These are phyloP conservation scores for Solanum acaule DNA, from an alignment of 257 asterid species.

Conservation along the genomic window DNA sequence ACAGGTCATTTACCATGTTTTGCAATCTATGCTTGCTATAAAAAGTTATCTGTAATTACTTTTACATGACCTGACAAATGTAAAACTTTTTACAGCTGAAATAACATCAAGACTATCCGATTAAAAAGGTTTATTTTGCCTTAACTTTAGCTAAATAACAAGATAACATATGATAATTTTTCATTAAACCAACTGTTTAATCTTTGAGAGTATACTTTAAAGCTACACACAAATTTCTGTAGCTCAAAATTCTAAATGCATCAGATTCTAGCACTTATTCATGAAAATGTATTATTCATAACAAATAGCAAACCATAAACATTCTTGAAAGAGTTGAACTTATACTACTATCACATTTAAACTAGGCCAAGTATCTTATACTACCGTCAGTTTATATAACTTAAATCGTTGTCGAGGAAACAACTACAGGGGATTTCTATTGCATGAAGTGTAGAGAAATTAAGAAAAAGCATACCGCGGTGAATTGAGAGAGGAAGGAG, in stretches of 20 bases:
- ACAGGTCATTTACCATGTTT: not conserved
- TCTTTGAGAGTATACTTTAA: not conserved
- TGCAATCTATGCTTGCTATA: not conserved
- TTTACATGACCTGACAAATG: not conserved
- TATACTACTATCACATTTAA: too few relatives aligned
- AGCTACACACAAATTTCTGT: not conserved
- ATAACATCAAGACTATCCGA: too few relatives aligned
- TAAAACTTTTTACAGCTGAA: not conserved
- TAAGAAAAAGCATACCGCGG: not conserved
- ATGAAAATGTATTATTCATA: not conserved
- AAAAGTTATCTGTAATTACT: not conserved
- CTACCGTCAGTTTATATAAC: too few relatives aligned
- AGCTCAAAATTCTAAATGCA: not conserved
- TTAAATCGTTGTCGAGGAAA: not conserved
- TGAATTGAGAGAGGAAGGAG: not conserved
- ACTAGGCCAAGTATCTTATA: too few relatives aligned
- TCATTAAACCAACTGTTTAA: not conserved
- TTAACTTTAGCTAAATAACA: too few relatives aligned
- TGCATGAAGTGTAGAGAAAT: not conserved
- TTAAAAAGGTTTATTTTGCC: too few relatives aligned
- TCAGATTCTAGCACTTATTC: not conserved
- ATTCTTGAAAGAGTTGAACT: not conserved
- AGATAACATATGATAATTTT: not conserved
- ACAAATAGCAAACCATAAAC: not conserved
- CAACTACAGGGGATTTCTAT: too few relatives aligned